Evolutionary conservation across 768 basidiomycete genomes (phyloP), one percentile per base, ranked within the genome.

Genomic region (Omphalotus guepiniiformis): DNA sequence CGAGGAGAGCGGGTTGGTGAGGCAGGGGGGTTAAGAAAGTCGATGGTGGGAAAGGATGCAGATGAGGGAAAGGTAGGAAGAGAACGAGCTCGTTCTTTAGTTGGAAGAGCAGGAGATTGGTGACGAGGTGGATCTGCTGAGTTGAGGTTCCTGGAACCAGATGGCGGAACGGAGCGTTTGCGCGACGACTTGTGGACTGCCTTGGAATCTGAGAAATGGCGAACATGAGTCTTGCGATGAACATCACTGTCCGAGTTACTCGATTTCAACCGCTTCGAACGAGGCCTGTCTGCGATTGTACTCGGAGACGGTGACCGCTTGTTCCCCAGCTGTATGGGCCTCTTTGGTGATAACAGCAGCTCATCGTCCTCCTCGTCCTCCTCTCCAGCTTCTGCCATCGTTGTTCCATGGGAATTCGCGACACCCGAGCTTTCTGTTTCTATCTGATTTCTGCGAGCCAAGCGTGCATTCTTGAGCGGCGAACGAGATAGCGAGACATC

Each of bases 281-380:
- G 37, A 39, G 35, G 27, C n/a, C 18, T 13, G 9, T 28, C 22
- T n/a, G 16, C 34, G 7, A 36, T 8, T 21, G 22, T 11, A 38
- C 18, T n/a, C 16, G 46, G 46, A 11, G 46, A 47, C 23, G 46
- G 46, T 3, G 46, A 47, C n/a, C 46, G 35, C 26, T 47, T 47
- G 18, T 47, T 36, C 28, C 44, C 44, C 23, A 46, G 19, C 46
- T 39, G 30, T 9, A 32, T 9, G n/a, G 30, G n/a, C 30, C 30
- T 39, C 26, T 21, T 39, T 13, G 19, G 29, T 13, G 46, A 23
- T 8, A 47, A 12, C 21, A 28, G 11, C 15, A 35, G 19, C 21
- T 46, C 44, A 19, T 37, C 34, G 6, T 25, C 25, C 21, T 12
- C 42, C 0, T 15, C 19, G 12, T 7, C 3, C 13, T 29, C 26